Percentiles rank a stretch among this genome's conserved stretches.
Evolutionary conservation across 2,329 filamentous ascomycete genomes (phyloP).

Genomic region (Scytalidium sp.): DNA sequence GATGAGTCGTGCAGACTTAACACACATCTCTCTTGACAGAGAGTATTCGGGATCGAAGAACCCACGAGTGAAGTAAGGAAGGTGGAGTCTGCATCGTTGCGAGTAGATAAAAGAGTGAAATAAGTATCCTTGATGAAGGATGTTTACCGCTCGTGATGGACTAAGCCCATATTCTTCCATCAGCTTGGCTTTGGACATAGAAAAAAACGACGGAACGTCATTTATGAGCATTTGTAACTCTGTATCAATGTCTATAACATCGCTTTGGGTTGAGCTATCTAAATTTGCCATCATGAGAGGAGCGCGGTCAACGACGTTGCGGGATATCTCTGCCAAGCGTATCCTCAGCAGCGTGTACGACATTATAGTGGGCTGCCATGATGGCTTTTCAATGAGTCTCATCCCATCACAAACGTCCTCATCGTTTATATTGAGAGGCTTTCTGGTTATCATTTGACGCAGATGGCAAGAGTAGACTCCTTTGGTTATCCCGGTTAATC

Average conservation of each 20-base stretch:
- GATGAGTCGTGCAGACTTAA: conserved; percentile 28
- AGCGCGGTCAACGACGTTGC: conserved; percentile 29
- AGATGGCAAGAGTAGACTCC: conserved; percentile 32
- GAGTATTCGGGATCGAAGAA: conserved; percentile 21
- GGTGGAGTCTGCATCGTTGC: conserved; percentile 33
- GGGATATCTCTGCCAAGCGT: conserved; percentile 32
- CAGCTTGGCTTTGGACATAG: conserved; percentile 6
- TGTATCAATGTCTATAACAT: conserved; percentile 28
- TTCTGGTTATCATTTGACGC: conserved; percentile 32
- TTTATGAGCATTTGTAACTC: conserved; percentile 27
- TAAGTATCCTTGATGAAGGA: conserved; percentile 31
- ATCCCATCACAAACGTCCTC: conserved; percentile 30
- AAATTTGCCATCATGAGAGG: conserved; percentile 16
- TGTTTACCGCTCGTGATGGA: conserved; percentile 12
- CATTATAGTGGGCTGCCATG: conserved; percentile 29
- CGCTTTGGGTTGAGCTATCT: conserved; percentile 16
- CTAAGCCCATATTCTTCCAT: conserved; percentile 14
- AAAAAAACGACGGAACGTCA: conserved; percentile 31
- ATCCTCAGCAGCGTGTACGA: conserved; percentile 34
- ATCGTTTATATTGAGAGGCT: conserved; percentile 32
- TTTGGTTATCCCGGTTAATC: conserved; percentile 25
- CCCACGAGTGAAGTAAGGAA: conserved; percentile 28
- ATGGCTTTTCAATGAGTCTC: conserved; percentile 9
- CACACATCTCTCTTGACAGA: conserved; percentile 28
- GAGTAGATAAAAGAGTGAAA: conserved; percentile 29